Evolutionary conservation across 192 early-diverging fungal species (phyloP), one percentile per base, ranked within the genome.

Genomic region (Allomyces macrogynus): DNA sequence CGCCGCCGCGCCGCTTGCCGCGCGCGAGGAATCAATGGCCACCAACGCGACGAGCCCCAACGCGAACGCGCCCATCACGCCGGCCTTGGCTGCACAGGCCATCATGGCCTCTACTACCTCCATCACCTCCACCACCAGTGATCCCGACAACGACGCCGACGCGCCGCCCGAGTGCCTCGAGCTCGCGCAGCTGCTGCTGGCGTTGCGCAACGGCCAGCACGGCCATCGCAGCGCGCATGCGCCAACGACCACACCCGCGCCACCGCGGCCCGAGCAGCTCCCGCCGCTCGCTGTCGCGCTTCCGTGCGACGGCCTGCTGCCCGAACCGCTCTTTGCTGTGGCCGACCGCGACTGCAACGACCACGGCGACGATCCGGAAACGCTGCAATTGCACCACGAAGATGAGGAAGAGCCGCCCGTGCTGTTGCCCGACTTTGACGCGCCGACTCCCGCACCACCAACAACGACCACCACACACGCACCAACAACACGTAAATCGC

Each of bases 101-200:
- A 75, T 73, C 65, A 67, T 71, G 43, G 43, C 64, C 42, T 64
- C 68, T 32, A 69, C 68, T 32, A 69, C 74, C 63, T 69, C 71
- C 18, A 73, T 69, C 63, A 66, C 70, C 26, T 44, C 64, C 12
- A 60, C 62, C n/a, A 71, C 65, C 60, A 27, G 40, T 2, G 12
- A 69, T 25, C 63, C 62, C 24, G 71, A 66, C 23, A 67, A 61
- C 24, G 71, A 73, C 54, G 67, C 23, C 22, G 64, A 72, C 26
- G 70, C 67, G n/a, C 32, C 32, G 7, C 32, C 32, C 4, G 32
- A 40, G 7, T 40, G 32, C 32, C 32, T 40, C 32, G 74, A 75
- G 67, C 69, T 75, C 14, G 68, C 66, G 14, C 71, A 72, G 60
- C 69, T 71, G 69, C 66, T 72, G 64, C 74, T 69, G 44, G 43